These are phyloP conservation scores for Monosporascus sp. DNA, from an alignment of 2,329 filamentous ascomycete genomes.

Conservation along the genomic window DNA sequence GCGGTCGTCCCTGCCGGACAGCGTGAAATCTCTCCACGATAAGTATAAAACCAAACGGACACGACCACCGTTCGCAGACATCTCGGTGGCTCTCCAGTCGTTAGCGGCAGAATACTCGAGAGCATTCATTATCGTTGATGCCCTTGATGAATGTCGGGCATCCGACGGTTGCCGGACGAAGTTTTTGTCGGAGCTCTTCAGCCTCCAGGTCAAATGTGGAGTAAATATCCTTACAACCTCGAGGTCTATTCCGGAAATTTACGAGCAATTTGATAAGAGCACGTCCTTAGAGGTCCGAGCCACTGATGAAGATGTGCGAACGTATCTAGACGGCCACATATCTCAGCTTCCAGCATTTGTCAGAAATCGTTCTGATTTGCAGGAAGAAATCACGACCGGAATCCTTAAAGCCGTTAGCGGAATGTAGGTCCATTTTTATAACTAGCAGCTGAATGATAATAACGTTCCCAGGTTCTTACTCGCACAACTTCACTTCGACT, in stretches of 20 bases:
- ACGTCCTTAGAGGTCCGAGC: constrained; percentile 24
- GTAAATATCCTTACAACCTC: constrained; percentile 13
- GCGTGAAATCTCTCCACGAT: constrained; percentile 21
- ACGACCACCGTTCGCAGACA: constrained; percentile 16
- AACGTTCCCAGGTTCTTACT: constrained; percentile 29
- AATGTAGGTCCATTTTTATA: constrained; percentile 21
- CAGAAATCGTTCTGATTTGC: constrained; percentile 4
- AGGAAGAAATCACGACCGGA: constrained; percentile 10
- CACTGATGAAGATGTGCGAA: constrained; percentile 21
- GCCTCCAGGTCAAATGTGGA: neutral
- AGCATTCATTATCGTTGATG: constrained; percentile 15
- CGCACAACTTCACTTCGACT: constrained; percentile 29
- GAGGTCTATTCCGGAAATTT: constrained; percentile 10
- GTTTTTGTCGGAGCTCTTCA: constrained; percentile 13
- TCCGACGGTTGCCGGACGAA: constrained; percentile 1
- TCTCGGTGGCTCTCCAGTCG: constrained; percentile 9
- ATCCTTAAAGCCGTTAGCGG: constrained; percentile 19
- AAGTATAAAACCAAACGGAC: constrained; percentile 10
- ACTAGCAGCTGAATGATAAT: constrained; percentile 1
- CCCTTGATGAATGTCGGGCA: constrained; percentile 13
- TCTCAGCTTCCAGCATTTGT: constrained; percentile 10
- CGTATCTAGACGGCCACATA: constrained; percentile 21
- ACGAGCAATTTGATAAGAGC: constrained; percentile 2
- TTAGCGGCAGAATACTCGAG: constrained; percentile 12
- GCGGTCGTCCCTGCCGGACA: constrained; percentile 13